Percentiles rank a stretch among this genome's conserved stretches.
phyloP scores from a whole-genome alignment of 2,329 filamentous ascomycete genomes.

The Fusarium pseudocircinatum region DNA sequence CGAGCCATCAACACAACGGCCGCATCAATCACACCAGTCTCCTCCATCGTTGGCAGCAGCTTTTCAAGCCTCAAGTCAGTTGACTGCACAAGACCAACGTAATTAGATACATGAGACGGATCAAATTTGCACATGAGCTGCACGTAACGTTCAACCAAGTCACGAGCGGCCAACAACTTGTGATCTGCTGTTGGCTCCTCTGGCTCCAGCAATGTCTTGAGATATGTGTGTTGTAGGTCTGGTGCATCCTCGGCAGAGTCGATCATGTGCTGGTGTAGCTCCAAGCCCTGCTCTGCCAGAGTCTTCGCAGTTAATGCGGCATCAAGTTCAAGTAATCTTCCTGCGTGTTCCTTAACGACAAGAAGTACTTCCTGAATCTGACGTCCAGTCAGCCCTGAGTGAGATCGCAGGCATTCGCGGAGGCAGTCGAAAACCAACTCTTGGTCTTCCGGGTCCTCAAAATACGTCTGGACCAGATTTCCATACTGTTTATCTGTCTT shows the following conservation, averaged over 20 bases:
- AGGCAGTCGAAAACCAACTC: constrained; percentile 83
- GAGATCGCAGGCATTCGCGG: constrained; percentile 74
- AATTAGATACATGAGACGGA: constrained; percentile 83
- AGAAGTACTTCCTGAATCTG: constrained; percentile 77
- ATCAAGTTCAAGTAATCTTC: constrained; percentile 73
- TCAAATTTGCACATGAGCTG: constrained; percentile 91
- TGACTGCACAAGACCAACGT: constrained; percentile 78
- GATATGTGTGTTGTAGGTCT: constrained; percentile 78
- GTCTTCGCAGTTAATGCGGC: constrained; percentile 71
- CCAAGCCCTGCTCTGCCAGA: constrained; percentile 68
- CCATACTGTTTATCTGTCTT: constrained; percentile 81
- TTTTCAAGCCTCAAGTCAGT: constrained; percentile 82
- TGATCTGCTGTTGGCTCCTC: constrained; percentile 48
- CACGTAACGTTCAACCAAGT: constrained; percentile 84
- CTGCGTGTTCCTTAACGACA: constrained; percentile 72
- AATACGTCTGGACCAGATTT: constrained; percentile 80
- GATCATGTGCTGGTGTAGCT: constrained; percentile 74
- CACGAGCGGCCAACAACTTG: constrained; percentile 56
- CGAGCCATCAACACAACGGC: constrained; percentile 90
- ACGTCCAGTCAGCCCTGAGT: constrained; percentile 70
- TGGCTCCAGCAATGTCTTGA: constrained; percentile 79
- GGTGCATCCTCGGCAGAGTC: constrained; percentile 68
- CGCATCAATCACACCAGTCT: constrained; percentile 89
- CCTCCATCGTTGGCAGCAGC: constrained; percentile 87
- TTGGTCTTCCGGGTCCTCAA: constrained; percentile 84